phyloP scores from a whole-genome alignment of 2,329 filamentous ascomycete genomes.

The Microdochium bolleyi region DNA sequence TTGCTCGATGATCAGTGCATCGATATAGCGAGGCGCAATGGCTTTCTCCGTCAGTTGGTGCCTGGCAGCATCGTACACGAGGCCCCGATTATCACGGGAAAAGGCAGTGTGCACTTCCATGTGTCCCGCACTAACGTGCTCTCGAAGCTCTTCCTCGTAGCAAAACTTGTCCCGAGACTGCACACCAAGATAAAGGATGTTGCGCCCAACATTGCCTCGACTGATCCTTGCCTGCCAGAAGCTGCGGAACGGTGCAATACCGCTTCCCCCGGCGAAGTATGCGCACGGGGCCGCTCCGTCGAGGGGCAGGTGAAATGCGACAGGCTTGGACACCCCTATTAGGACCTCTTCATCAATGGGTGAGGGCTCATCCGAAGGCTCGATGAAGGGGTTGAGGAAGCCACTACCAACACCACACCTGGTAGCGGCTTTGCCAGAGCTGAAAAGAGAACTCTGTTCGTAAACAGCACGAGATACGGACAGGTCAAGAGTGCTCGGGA shows the following conservation, averaged over 20 bases:
- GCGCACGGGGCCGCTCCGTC: constrained; percentile 41
- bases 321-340: constrained; percentile 42
- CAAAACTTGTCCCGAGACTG: constrained; percentile 44
- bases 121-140: constrained; percentile 34
- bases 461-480: constrained; percentile 44
- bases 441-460: constrained; percentile 41
- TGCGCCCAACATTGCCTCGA: constrained; percentile 28
- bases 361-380: constrained; percentile 26
- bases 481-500: constrained; percentile 41
- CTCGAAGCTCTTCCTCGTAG: constrained; percentile 39
- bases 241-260: constrained; percentile 44
- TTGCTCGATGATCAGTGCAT: constrained; percentile 41
- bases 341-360: constrained; percentile 36
- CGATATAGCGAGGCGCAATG: constrained; percentile 43
- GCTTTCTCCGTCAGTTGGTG: constrained; percentile 39
- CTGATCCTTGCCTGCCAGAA: constrained; percentile 42
- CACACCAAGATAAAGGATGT: constrained; percentile 42
- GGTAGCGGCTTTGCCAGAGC: constrained; percentile 26
- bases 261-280: constrained; percentile 45
- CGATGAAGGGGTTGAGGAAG: background rate
- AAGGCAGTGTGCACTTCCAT: constrained; percentile 47
- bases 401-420: too few relatives aligned
- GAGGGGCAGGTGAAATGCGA: constrained; percentile 42
- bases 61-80: constrained; percentile 31
- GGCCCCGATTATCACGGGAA: constrained; percentile 38